Conservation (phyloP, 2,329 filamentous ascomycete genomes). For the Trichophyton benhamiae region DNA sequence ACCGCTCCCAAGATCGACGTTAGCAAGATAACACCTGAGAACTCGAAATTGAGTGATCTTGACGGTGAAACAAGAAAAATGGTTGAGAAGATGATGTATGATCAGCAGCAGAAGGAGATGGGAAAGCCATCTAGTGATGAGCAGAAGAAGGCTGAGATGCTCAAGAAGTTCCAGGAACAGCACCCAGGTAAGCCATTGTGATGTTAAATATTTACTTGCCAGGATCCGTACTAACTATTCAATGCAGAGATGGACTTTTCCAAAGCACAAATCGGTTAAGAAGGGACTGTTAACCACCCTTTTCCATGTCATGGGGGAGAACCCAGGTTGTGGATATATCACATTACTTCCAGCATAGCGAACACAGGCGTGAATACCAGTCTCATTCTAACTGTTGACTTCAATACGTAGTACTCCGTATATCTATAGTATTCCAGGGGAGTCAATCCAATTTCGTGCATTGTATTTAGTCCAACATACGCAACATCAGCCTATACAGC, state of each 20-base stretch:
- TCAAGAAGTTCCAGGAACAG: slow-evolving; percentile 83
- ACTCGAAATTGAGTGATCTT: slow-evolving; percentile 78
- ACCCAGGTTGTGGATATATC: neutral
- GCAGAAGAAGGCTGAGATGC: slow-evolving; percentile 83
- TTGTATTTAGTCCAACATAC: no score
- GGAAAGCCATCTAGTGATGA: slow-evolving; percentile 85
- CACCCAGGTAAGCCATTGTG: slow-evolving; percentile 39
- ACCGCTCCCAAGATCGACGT: slow-evolving; percentile 85
- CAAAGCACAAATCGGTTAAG: slow-evolving; percentile 48
- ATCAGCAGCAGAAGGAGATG: slow-evolving; percentile 91
- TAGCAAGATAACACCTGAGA: slow-evolving; percentile 86
- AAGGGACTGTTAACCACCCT: neutral
- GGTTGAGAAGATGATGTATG: slow-evolving; percentile 99
- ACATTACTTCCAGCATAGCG: neutral
- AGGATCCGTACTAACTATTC: slow-evolving; percentile 9
- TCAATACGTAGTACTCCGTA: neutral
- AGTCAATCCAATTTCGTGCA: no score
- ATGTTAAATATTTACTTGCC: slow-evolving; percentile 10
- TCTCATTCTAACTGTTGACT: neutral
- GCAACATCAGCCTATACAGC: no score
- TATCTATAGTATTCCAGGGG: no score
- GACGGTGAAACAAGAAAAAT: slow-evolving; percentile 90
- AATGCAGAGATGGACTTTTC: slow-evolving; percentile 53
- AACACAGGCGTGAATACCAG: neutral
- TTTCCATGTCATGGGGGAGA: neutral